Evolutionary conservation across 2,329 filamentous ascomycete species (phyloP), one percentile per base, ranked within the genome.

Genomic region (Colletotrichum coccodes): DNA sequence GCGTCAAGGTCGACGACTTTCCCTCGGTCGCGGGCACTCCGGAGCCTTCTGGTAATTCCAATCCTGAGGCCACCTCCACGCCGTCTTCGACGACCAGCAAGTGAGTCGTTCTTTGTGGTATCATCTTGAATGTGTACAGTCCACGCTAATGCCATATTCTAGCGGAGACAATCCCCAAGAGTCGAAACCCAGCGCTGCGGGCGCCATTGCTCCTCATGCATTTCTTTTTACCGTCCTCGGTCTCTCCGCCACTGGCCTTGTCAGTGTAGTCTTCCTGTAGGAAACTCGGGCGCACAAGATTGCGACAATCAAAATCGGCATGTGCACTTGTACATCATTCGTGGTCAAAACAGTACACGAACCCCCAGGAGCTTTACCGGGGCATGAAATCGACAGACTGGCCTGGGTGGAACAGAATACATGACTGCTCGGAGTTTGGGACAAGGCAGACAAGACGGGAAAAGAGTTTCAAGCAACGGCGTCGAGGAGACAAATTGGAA

Each of bases 171-270:
- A 9, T 6, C 54, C 66, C 30, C 58, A 32, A 9, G 49, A 60
- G 23, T 60, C 23, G 26, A 69, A 66, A 44, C 66, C 66, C 18
- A 66, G 66, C 28, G 62, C 66, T 38, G 66, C 66, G 30, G 66
- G 54, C 7, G 66, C 62, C 18, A 69, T 69, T 57, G 61, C 66
- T 30, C 66, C 66, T 28, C 66, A 60, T 49, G 61, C 66, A 12
- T 18, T 69, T 3, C 54, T 66, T 7, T 69, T 69, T 42, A 52
- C 54, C 6, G 9, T 60, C 14, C 23, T 69, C 12, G 66, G 66
- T n/a, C 53, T 69, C n/a, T 60, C 61, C 4, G 49, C 49, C 2
- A 60, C 66, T 16, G 36, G 61, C 46, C 36, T 66, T 11, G 58
- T 66, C 42, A 66, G 54, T 30, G 49, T 69, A 9, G 49, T 66